Evolutionary conservation across 2,329 filamentous ascomycete species (phyloP).

Genomic region (Alternaria sp.): DNA sequence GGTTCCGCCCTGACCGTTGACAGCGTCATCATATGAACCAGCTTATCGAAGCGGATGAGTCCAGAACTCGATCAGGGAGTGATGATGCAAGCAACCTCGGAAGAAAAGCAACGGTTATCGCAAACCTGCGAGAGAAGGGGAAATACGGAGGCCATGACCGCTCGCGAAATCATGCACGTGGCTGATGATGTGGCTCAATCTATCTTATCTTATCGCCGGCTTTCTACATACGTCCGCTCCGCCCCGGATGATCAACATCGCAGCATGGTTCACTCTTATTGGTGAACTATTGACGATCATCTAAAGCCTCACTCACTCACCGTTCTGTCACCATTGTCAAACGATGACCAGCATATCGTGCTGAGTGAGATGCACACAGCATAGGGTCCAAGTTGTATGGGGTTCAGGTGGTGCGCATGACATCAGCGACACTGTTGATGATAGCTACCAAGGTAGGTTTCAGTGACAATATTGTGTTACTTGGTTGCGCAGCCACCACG

Average conservation of each 20-base stretch:
- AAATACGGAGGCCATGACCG: background rate
- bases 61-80: background rate
- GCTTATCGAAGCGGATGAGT: background rate
- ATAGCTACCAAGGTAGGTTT: background rate
- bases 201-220: background rate
- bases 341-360: background rate
- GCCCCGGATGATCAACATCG: background rate
- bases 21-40: background rate
- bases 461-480: background rate
- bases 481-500: conserved; percentile 1
- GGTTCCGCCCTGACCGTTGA: background rate
- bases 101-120: background rate
- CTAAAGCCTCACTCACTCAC: background rate
- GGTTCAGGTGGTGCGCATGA: background rate
- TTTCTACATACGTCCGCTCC: background rate
- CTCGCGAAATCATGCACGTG: background rate
- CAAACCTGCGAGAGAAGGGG: background rate
- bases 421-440: conserved; percentile 1
- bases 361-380: background rate
- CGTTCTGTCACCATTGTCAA: background rate
- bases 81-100: background rate
- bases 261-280: background rate
- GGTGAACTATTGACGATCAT: background rate
- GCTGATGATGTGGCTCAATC: background rate
- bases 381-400: background rate